These are phyloP conservation scores for Lipomyces chichibuensis DNA, from an alignment of 805 yeast genomes.

Conservation along the genomic window DNA sequence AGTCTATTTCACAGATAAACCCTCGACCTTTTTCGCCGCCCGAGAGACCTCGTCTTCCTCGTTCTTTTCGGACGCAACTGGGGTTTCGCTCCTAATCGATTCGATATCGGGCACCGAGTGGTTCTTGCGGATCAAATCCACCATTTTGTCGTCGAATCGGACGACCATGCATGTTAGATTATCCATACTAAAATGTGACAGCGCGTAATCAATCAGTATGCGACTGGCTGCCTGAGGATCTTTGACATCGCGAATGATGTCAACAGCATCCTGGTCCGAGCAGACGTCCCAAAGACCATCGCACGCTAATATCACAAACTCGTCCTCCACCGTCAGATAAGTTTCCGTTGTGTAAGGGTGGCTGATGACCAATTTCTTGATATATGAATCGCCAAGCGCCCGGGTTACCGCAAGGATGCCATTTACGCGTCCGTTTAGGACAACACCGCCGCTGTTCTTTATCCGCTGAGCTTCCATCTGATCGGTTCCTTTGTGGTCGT, in stretches of 20 bases:
- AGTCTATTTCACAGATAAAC: slow-evolving; percentile 5
- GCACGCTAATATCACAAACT: slow-evolving; percentile 86
- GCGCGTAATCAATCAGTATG: slow-evolving; percentile 52
- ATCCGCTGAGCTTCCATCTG: slow-evolving; percentile 74
- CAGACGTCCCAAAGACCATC: slow-evolving; percentile 98
- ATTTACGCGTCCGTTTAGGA: slow-evolving; percentile 88
- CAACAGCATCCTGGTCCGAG: slow-evolving; percentile 81
- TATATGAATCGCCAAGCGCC: slow-evolving; percentile 89
- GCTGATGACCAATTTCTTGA: slow-evolving; percentile 86
- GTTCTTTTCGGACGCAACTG: background rate
- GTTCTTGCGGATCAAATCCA: slow-evolving; percentile 19
- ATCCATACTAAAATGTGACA: slow-evolving; percentile 80
- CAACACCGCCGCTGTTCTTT: slow-evolving; percentile 77
- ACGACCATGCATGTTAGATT: slow-evolving; percentile 94
- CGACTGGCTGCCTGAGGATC: slow-evolving; percentile 38
- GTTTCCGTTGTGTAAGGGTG: slow-evolving; percentile 91
- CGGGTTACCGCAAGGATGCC: slow-evolving; percentile 95
- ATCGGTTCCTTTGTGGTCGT: slow-evolving; percentile 94
- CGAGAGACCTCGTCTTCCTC: slow-evolving; percentile 10
- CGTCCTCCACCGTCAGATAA: slow-evolving; percentile 66
- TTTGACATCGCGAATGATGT: slow-evolving; percentile 59
- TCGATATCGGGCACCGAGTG: slow-evolving; percentile 12
- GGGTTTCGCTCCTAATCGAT: slow-evolving; percentile 9
- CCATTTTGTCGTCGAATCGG: slow-evolving; percentile 27
- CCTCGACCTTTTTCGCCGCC: slow-evolving; percentile 7